Evolutionary conservation across 1,284 basidiomycete genomes (phyloP), one percentile per base, ranked within the genome.

Genomic region (Gastroboletus turbinatus): DNA sequence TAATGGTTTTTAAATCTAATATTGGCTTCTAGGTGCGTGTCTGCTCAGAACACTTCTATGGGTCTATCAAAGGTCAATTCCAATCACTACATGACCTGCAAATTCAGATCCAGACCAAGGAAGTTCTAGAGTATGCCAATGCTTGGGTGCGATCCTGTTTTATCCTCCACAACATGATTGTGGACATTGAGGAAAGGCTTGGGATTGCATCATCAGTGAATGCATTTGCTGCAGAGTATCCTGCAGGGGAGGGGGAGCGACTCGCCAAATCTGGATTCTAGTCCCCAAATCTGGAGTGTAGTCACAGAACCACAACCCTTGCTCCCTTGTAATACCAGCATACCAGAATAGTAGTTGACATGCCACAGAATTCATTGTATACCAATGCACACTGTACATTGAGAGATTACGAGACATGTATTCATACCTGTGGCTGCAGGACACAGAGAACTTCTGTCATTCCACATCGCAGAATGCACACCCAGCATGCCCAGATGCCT

Each of bases 11-110:
- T 21, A 6, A 14, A 49, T 4, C 3, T 33, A 16, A 33, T 14
- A 14, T 33, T 16, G 14, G 14, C 6, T 46, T 46, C 14, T 36
- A 64, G 62, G 25, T 64, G 1, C 0, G 16, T 7, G 44, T 65
- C 7, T 3, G 5, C 7, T 46, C 45, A 11, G 46, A 65, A 38
- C 59, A 64, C 16, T 39, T 55, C 6, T 65, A 27, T 59, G 59
- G 16, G 21, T 58, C 49, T 4, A 9, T 64, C 5, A 63, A 64
- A 10, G 53, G 44, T 13, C 10, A 3, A 21, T 65, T 64, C 14
- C 53, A 65, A 40, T 64, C 56, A 19, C 32, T 64, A 1, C 0
- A 0, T 29, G 55, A 65, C 2, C 5, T 64, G 2, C 10, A 1
- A 1, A 36, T 64, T 27, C 54, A 58, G 30, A 59, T 65, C 9